phyloP scores from a whole-genome alignment of 257 asterid genomes.

The Solanum etuberosum region DNA sequence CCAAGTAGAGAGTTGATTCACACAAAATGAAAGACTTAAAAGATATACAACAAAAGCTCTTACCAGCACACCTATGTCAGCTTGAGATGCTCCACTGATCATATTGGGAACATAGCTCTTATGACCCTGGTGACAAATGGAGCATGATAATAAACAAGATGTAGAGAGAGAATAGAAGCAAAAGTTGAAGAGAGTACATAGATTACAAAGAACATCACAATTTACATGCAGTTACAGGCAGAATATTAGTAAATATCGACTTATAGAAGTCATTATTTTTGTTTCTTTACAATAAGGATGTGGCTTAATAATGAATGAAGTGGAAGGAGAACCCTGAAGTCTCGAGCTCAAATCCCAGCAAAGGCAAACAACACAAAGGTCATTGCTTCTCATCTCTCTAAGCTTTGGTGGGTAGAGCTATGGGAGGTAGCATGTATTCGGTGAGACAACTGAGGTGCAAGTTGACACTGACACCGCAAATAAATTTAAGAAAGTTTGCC shows the following conservation, averaged over 20 bases:
- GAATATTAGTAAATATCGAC: background rate
- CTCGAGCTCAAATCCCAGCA: background rate
- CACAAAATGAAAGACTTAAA: background rate
- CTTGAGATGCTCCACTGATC: slow-evolving; percentile 99
- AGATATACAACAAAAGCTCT: slow-evolving; percentile 1
- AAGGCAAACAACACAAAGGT: background rate
- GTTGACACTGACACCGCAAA: background rate
- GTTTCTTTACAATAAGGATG: background rate
- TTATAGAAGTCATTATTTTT: background rate
- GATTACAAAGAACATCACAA: background rate
- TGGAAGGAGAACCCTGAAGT: background rate
- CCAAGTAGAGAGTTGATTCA: background rate
- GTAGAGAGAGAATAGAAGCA: background rate
- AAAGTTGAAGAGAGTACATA: background rate
- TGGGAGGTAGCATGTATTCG: background rate
- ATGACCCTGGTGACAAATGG: slow-evolving; percentile 58
- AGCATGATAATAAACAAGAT: background rate
- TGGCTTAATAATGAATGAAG: background rate
- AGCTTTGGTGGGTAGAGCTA: background rate
- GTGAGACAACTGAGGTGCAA: background rate
- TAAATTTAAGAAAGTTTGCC: background rate
- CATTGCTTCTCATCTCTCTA: background rate
- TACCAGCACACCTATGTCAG: slow-evolving; percentile 93
- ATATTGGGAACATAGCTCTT: slow-evolving; percentile 99
- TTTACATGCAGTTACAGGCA: background rate